These are phyloP conservation scores for Trichosporon sp. DNA, from an alignment of 1,284 basidiomycete genomes.

Conservation along the genomic window DNA sequence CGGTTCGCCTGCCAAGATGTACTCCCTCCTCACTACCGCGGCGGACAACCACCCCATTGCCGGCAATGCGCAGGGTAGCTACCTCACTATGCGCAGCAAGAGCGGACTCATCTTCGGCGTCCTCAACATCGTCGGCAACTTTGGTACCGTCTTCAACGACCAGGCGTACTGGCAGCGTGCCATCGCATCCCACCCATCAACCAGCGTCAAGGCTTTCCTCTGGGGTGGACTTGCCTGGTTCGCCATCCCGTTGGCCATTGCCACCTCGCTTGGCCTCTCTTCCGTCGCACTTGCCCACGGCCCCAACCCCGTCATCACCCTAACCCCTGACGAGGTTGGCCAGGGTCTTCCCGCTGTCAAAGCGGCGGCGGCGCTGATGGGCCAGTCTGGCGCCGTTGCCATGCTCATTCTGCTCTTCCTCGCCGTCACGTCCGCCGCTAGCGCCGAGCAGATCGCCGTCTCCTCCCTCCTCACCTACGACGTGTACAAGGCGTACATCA, in stretches of 20 bases:
- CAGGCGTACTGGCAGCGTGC: constrained; percentile 70
- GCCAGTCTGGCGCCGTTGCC: constrained; percentile 68
- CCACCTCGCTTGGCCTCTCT: constrained; percentile 67
- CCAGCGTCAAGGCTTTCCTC: constrained; percentile 84
- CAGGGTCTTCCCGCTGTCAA: constrained; percentile 75
- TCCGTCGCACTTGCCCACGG: constrained; percentile 72
- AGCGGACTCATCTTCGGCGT: constrained; percentile 84
- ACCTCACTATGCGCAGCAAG: constrained; percentile 76
- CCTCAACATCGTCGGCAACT: constrained; percentile 66
- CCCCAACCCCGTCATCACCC: constrained; percentile 59
- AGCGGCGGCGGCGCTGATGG: constrained; percentile 74
- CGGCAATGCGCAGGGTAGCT: constrained; percentile 66
- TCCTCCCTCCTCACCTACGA: constrained; percentile 78
- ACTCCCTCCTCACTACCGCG: constrained; percentile 61
- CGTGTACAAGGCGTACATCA: constrained; percentile 65
- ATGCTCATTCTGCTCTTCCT: constrained; percentile 57
- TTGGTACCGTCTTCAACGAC: constrained; percentile 63
- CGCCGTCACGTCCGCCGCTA: constrained; percentile 78
- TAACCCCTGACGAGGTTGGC: constrained; percentile 68
- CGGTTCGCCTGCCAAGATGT: constrained; percentile 62
- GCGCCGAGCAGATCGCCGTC: constrained; percentile 87
- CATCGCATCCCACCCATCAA: constrained; percentile 78
- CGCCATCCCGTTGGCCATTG: constrained; percentile 70
- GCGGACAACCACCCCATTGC: constrained; percentile 59
- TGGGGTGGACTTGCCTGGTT: constrained; percentile 89